phyloP scores from a whole-genome alignment of 108 stramenopile species.

The Stephanodiscus triporus region DNA sequence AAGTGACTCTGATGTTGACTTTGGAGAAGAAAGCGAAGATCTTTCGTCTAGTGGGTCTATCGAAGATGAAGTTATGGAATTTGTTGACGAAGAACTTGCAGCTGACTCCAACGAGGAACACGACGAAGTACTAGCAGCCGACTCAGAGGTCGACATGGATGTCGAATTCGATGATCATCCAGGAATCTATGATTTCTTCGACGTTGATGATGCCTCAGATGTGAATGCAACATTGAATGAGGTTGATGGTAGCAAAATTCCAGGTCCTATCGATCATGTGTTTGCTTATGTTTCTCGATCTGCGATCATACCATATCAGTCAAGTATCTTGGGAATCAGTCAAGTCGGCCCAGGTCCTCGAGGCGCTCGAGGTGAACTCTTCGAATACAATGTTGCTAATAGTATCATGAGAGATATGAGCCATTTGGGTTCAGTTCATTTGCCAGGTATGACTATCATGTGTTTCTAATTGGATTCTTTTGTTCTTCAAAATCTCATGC shows the following conservation, averaged over 20 bases:
- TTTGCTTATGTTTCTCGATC: slow-evolving; percentile 78
- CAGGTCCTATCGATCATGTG: slow-evolving; percentile 32
- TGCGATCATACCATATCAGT: slow-evolving; percentile 80
- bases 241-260: slow-evolving; percentile 40
- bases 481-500: slow-evolving; percentile 31
- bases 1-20: slow-evolving; percentile 13
- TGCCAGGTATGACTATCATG: slow-evolving; percentile 43
- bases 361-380: slow-evolving; percentile 53
- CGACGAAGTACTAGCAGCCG: slow-evolving; percentile 19
- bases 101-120: slow-evolving; percentile 40
- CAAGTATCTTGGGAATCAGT: slow-evolving; percentile 69
- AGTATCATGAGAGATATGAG: slow-evolving; percentile 82
- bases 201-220: slow-evolving; percentile 52
- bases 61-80: slow-evolving; percentile 68
- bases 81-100: slow-evolving; percentile 37
- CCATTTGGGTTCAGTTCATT: slow-evolving; percentile 78
- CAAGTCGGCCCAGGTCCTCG: slow-evolving; percentile 71
- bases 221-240: slow-evolving; percentile 38
- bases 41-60: slow-evolving; percentile 14
- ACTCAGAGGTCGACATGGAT: slow-evolving; percentile 50
- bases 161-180: slow-evolving; percentile 28
- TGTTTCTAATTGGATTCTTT: not conserved
- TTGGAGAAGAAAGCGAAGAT: slow-evolving; percentile 33
- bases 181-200: slow-evolving; percentile 16
- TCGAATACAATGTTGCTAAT: slow-evolving; percentile 67